Evolutionary conservation across 192 early-diverging fungal species (phyloP), one percentile per base, ranked within the genome.

Genomic region (Chytriomyces hyalinus): DNA sequence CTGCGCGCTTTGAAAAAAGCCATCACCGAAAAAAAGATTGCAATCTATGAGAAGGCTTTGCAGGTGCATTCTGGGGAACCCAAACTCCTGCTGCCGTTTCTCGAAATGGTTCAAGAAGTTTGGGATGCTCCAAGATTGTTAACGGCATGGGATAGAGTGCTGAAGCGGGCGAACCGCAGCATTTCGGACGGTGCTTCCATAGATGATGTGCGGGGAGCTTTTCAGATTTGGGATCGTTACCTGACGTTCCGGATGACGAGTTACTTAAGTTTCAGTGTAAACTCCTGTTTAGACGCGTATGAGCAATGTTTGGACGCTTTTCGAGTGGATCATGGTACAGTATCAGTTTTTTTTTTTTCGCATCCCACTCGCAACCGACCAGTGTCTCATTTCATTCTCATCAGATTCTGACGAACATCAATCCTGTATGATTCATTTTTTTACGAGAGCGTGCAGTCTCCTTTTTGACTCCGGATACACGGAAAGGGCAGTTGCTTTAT

Each of bases 11-110:
- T 81, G 22, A 7, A 24, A 2, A 49, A 53, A 43, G 78, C 78
- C 13, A 67, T 87, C 44, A 68, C 69, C 65, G 82, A 83, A 51
- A 86, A 81, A 61, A 85, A 84, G 60, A 50, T 86, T 20, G 51
- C 80, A 17, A 87, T 87, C 24, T 82, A 77, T 49, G 82, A 84
- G 76, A 80, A 80, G 47, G 86, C 86, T 2, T 43, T 87, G 20
- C 10, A 70, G 49, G 48, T 77, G 48, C 65, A 70, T 45, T 47
- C 81, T 0, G 81, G 81, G 6, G 28, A 73, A 11, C 47, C 73
- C 50, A 73, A 80, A 15, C 77, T 87, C 24, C 22, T 82, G 20
- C 28, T 61, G 15, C 63, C 76, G 22, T 86, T 80, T 49, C 76
- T 87, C 72, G 36, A 17, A 6, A 26, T 51, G 28, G 81, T 76